Percentiles rank a stretch among this genome's conserved stretches.
These are phyloP conservation scores for carrot (Daucus carota) DNA, from an alignment of 129 eudicot genomes.

Conservation along the genomic window DNA sequence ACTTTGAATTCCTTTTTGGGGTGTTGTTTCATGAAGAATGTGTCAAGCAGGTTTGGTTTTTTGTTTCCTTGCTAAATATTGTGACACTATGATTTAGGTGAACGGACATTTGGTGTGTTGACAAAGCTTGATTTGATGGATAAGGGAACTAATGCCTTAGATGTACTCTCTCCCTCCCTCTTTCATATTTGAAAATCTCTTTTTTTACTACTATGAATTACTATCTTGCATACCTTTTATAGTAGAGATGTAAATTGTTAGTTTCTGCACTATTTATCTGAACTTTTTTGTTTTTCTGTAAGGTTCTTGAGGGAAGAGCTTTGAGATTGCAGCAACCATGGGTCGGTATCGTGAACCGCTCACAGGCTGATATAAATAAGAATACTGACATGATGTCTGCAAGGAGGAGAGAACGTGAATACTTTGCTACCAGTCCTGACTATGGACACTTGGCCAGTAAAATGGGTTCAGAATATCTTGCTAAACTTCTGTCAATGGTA, in stretches of 20 bases:
- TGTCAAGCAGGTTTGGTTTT: background rate
- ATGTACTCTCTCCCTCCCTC: constrained; percentile 34
- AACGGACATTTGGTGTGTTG: constrained; percentile 79
- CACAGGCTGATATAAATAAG: constrained; percentile 80
- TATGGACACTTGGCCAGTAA: constrained; percentile 76
- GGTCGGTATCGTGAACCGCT: constrained; percentile 89
- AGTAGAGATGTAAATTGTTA: background rate
- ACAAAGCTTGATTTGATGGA: constrained; percentile 91
- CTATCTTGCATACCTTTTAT: background rate
- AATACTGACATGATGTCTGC: constrained; percentile 78
- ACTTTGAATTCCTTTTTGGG: background rate
- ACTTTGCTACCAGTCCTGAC: constrained; percentile 76
- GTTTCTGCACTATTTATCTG: background rate
- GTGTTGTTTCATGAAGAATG: background rate
- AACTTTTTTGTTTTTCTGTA: background rate
- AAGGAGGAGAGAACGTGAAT: constrained; percentile 63
- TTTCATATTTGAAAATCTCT: background rate
- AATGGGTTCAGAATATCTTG: constrained; percentile 85
- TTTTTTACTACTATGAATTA: background rate
- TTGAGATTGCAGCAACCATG: constrained; percentile 77
- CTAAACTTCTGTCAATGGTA: constrained; percentile 85
- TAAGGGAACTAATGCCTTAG: constrained; percentile 86
- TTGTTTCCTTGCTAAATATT: background rate
- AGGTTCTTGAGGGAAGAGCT: constrained; percentile 92
- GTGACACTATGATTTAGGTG: constrained; percentile 41